Conservation (phyloP, 805 yeast species). For the Zygosaccharomyces siamensis region DNA sequence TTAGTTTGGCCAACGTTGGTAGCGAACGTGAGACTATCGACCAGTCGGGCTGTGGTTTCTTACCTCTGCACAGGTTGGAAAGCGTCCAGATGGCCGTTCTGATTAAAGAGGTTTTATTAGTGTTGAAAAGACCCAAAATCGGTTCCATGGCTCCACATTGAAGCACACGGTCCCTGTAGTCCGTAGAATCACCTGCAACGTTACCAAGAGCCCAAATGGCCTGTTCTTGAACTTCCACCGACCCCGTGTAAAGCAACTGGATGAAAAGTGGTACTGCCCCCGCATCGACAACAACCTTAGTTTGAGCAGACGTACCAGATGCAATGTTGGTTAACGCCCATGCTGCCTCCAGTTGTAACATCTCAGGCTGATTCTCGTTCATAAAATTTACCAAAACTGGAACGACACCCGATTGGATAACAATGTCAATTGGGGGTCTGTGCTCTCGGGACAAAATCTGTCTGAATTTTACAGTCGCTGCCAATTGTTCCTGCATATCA, state of each 20-base stretch:
- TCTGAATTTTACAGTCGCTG: conserved; percentile 89
- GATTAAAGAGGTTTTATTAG: conserved; percentile 81
- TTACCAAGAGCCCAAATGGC: conserved; percentile 99
- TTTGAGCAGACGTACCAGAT: conserved; percentile 86
- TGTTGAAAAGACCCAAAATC: conserved; percentile 68
- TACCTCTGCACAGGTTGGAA: conserved; percentile 94
- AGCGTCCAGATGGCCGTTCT: conserved; percentile 98
- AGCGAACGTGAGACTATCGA: conserved; percentile 74
- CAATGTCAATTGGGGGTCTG: conserved; percentile 93
- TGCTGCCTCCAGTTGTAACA: conserved; percentile 94
- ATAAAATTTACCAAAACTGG: conserved; percentile 85
- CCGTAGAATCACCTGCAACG: conserved; percentile 95
- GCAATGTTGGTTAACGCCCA: conserved; percentile 99
- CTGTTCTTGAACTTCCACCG: conserved; percentile 92
- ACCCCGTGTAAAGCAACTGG: conserved; percentile 68
- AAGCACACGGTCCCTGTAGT: conserved; percentile 84
- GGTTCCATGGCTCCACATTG: conserved; percentile 85
- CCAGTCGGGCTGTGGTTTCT: conserved; percentile 97
- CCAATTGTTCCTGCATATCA: conserved; percentile 74
- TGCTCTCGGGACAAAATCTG: conserved; percentile 90
- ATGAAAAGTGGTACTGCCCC: conserved; percentile 94
- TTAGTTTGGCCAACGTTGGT: conserved; percentile 86
- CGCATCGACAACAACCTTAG: conserved; percentile 82
- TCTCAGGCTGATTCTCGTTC: conserved; percentile 69
- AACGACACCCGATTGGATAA: conserved; percentile 89